Percentiles rank a stretch among this genome's conserved stretches.
Conservation (phyloP, 129 eudicot species). For the Centrapalus pauciflorus region DNA sequence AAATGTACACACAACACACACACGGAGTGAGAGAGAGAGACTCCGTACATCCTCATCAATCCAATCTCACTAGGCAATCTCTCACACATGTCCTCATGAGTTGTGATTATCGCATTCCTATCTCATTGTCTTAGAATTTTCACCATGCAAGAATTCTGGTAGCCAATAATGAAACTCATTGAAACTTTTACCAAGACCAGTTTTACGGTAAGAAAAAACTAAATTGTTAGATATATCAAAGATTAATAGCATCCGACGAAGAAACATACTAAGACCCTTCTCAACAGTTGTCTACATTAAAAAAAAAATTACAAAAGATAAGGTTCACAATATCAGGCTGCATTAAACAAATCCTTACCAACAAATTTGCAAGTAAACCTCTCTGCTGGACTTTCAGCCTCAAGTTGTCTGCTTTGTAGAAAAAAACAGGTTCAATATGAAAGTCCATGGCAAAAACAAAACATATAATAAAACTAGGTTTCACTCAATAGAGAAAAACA, state of each 20-base stretch:
- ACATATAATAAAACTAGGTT: background rate
- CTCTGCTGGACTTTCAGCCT: constrained; percentile 19
- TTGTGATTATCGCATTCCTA: background rate
- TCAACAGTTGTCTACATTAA: background rate
- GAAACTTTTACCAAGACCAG: background rate
- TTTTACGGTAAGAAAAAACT: background rate
- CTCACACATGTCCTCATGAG: background rate
- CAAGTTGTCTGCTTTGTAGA: constrained; percentile 4
- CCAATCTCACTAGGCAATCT: too few species aligned
- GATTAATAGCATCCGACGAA: background rate
- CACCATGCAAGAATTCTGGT: background rate
- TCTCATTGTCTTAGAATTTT: background rate
- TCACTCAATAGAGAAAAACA: background rate
- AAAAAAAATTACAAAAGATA: background rate
- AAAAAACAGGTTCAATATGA: constrained; percentile 1
- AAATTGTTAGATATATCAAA: background rate
- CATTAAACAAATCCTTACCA: constrained; percentile 17
- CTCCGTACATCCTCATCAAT: too few species aligned
- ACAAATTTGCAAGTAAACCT: constrained; percentile 17
- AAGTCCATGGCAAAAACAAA: constrained; percentile 5
- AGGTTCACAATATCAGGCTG: constrained; percentile 5
- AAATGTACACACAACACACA: too few species aligned
- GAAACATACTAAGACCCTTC: background rate
- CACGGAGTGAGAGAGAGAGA: too few species aligned
- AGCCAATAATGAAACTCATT: background rate